Evolutionary conservation across 1,284 basidiomycete species (phyloP).

Genomic region (Rhodotorula mucilaginosa): DNA sequence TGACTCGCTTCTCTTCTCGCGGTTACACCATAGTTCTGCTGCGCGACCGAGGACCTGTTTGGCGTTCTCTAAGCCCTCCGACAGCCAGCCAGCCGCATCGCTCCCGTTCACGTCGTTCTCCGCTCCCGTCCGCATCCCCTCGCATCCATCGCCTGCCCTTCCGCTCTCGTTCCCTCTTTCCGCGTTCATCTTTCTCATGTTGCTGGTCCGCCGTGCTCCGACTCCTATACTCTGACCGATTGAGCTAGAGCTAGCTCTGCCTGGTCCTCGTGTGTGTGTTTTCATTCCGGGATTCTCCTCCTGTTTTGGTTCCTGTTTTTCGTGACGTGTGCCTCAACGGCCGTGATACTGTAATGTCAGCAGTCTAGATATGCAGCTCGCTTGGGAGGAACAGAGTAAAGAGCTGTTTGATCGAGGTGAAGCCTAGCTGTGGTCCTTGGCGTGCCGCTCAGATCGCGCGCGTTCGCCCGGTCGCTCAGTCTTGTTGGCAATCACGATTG

Average conservation of each 20-base stretch:
- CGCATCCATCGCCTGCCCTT: background rate
- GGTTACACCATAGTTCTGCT: constrained; percentile 59
- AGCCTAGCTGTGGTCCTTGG: no score
- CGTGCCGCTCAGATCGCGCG: no score
- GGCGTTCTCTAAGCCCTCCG: constrained; percentile 46
- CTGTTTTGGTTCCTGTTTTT: background rate
- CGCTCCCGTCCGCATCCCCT: background rate
- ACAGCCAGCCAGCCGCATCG: background rate
- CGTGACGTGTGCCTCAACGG: background rate
- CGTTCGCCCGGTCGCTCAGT: no score
- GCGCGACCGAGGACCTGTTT: constrained; percentile 56
- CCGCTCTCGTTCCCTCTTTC: background rate
- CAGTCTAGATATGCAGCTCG: no score
- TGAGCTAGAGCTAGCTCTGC: no score
- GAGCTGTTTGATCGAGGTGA: no score
- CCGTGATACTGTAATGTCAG: background rate
- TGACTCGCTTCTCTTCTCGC: background rate
- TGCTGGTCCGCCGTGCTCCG: background rate
- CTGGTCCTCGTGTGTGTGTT: background rate
- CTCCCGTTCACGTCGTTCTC: background rate
- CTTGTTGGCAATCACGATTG: no score
- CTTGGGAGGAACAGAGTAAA: no score
- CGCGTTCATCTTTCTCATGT: background rate
- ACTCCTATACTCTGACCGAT: constrained; percentile 1
- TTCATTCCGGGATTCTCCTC: background rate